Percentiles rank a stretch among this genome's conserved stretches.
These are phyloP conservation scores for Aspergillus carlsbadensis DNA, from an alignment of 495 filamentous ascomycete species.

Conservation along the genomic window DNA sequence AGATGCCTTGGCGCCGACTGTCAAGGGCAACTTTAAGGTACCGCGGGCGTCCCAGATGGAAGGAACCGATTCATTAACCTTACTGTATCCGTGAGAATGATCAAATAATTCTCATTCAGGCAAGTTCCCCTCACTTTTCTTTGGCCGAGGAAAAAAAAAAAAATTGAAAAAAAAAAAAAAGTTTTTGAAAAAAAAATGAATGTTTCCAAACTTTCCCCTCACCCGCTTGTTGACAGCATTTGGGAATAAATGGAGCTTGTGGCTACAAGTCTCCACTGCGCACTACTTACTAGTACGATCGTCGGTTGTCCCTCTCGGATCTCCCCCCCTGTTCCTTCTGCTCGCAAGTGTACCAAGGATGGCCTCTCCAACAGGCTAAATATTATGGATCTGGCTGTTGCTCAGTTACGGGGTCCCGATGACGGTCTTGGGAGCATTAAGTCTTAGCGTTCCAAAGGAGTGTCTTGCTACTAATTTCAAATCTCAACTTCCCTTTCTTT, in stretches of 20 bases:
- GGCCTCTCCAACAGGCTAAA: slow-evolving; percentile 1
- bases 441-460: slow-evolving; percentile 10
- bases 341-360: slow-evolving; percentile 17
- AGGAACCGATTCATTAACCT: slow-evolving; percentile 8
- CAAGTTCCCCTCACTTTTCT: neutral
- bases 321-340: slow-evolving; percentile 29
- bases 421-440: neutral
- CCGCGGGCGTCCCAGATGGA: neutral
- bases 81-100: neutral
- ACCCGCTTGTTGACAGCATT: slow-evolving; percentile 21
- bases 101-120: neutral
- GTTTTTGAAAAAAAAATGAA: slow-evolving; percentile 1
- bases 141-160: neutral
- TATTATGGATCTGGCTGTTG: neutral
- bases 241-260: slow-evolving; percentile 32
- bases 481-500: slow-evolving; percentile 7
- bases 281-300: slow-evolving; percentile 32
- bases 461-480: slow-evolving; percentile 1
- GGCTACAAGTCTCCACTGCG: slow-evolving; percentile 34
- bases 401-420: neutral
- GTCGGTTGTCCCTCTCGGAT: slow-evolving; percentile 36
- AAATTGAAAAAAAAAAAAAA: neutral
- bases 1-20: slow-evolving; percentile 33
- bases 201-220: slow-evolving; percentile 9
- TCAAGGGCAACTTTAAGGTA: slow-evolving; percentile 37